Base-by-base conservation (phyloP, 2,329 filamentous ascomycete species). In the Botryosphaeria dothidea region DNA sequence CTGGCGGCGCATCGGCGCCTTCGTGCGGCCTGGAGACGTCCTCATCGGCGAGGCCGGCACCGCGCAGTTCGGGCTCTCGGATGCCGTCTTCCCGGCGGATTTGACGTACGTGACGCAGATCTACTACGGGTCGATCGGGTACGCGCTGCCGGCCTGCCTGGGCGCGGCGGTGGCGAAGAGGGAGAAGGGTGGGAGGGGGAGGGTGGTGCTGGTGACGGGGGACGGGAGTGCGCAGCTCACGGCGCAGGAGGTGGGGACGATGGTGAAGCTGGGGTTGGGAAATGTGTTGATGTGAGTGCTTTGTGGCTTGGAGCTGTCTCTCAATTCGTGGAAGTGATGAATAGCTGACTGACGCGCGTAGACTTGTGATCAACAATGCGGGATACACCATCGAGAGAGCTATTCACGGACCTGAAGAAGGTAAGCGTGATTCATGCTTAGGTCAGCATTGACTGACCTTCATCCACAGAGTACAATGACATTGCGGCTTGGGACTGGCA, bases 121-220 rank as follows among this genome's bases (percentile, higher is more conserved):
- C 0, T 86, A 84, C 38, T 88, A 85, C 83, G 78, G 85, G 1
- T 88, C 84, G 0, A 87, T 88, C 63, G 85, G 85, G 0, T 87
- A 86, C 74, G 88, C 86, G 75, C 80, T 88, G 0, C 84, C 84
- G 1, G 86, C 84, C 1, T 81, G 83, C 3, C 80, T 85, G 25
- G 86, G 86, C 2, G 84, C 84, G 0, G 81, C 83, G 0, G 75
- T 87, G 36, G 70, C 63, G 19, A 62, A 65, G 57, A 65, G 58
- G 25, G 69, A 68, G 46, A 54, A 21, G 21, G 25, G 45, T 8
- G 21, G 21, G 19, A 3, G 17, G 45, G 45, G 45, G 17, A 41
- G 29, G 9, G 29, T 38, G 17, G 29, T 56, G n/a, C 27, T 56
- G n/a, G 29, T 56, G 7, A 38, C 34, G 11, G 21, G 38, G 23